Conservation (phyloP, 768 basidiomycete genomes). For the Mycena filopes region DNA sequence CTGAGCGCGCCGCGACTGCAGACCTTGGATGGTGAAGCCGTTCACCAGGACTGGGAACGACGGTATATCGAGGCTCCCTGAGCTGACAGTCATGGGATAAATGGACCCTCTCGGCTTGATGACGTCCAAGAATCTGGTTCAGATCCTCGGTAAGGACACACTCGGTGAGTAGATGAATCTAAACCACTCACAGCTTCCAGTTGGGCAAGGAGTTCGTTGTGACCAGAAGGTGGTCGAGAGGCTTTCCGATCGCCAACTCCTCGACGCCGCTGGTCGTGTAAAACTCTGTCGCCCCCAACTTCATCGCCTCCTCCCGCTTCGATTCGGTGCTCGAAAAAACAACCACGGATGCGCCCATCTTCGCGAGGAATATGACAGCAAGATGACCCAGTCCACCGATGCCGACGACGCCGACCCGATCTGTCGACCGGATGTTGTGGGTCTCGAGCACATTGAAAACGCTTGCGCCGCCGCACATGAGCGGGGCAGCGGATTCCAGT, state of each 20-base stretch:
- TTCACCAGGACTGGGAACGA: slow-evolving; percentile 5
- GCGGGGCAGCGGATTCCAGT: slow-evolving; percentile 39
- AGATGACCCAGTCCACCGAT: slow-evolving; percentile 52
- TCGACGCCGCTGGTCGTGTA: slow-evolving; percentile 41
- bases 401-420: slow-evolving; percentile 48
- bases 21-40: slow-evolving; percentile 32
- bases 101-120: slow-evolving; percentile 10
- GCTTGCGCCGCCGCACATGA: slow-evolving; percentile 34
- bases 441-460: slow-evolving; percentile 35
- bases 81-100: slow-evolving; percentile 5
- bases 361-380: slow-evolving; percentile 50
- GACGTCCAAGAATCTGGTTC: slow-evolving; percentile 7
- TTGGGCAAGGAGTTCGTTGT: slow-evolving; percentile 27
- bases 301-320: slow-evolving; percentile 46
- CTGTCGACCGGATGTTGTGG: slow-evolving; percentile 39
- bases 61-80: background rate
- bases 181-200: slow-evolving; percentile 15
- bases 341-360: slow-evolving; percentile 51
- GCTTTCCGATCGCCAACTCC: slow-evolving; percentile 39
- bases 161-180: background rate
- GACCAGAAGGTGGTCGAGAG: slow-evolving; percentile 35
- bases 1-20: slow-evolving; percentile 21
- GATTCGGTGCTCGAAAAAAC: slow-evolving; percentile 46
- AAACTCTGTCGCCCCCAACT: slow-evolving; percentile 49
- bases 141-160: background rate